A percentile compares a stretch with the other conserved stretches of the same genome.
These are phyloP conservation scores for Colletotrichum sp. DNA, from an alignment of 2,329 filamentous ascomycete species.

Conservation along the genomic window DNA sequence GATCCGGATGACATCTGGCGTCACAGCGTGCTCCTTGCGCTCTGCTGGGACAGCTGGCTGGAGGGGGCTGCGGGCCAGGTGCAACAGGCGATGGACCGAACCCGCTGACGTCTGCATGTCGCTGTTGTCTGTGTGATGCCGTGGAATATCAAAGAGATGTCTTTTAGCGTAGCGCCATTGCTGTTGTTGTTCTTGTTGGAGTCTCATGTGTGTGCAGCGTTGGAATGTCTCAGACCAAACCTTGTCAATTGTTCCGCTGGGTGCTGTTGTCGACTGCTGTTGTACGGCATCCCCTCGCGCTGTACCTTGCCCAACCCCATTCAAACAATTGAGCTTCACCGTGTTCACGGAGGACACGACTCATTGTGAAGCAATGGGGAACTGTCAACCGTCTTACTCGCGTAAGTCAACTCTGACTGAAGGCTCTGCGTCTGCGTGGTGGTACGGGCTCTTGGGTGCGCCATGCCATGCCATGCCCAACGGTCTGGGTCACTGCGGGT, in stretches of 20 bases:
- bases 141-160: neutral
- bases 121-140: neutral
- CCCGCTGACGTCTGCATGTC: neutral
- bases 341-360: neutral
- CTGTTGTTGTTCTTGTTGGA: neutral
- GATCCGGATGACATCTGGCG: constrained; percentile 28
- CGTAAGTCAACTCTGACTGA: neutral
- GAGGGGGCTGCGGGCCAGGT: constrained; percentile 22
- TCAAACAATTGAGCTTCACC: neutral
- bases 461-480: neutral
- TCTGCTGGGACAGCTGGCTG: constrained; percentile 35
- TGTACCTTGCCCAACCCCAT: neutral
- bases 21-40: constrained; percentile 27
- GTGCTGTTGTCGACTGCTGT: neutral
- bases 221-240: neutral
- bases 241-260: neutral
- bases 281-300: neutral
- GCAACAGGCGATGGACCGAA: constrained; percentile 18
- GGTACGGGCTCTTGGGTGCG: neutral
- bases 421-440: neutral
- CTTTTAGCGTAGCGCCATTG: neutral
- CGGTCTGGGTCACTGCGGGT: neutral
- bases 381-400: neutral
- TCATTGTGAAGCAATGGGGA: neutral
- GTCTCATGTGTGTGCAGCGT: neutral